Evolutionary conservation across 2,329 filamentous ascomycete species (phyloP).

Genomic region (Drechslerella stenobrocha): DNA sequence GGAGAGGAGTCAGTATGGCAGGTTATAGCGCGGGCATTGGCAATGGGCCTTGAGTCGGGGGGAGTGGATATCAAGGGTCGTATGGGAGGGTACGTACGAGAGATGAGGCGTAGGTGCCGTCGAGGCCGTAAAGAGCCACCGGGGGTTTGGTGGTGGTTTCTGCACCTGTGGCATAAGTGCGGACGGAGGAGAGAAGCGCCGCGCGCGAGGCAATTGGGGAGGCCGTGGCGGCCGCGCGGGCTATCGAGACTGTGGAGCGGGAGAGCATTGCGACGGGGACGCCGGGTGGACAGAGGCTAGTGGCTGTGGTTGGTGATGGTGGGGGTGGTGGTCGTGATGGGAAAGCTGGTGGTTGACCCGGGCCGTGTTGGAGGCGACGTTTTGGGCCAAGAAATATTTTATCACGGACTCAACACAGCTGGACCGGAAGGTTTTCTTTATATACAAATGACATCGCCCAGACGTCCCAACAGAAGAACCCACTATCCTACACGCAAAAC

Average conservation of each 20-base stretch:
- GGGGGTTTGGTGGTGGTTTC: slow-evolving; percentile 73
- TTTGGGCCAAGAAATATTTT: slow-evolving; percentile 34
- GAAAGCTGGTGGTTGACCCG: background rate
- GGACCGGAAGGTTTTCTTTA: no score
- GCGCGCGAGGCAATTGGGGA: slow-evolving; percentile 64
- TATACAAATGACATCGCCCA: no score
- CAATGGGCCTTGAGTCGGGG: background rate
- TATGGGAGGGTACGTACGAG: slow-evolving; percentile 70
- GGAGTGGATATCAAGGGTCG: background rate
- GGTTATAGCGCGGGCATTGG: no score
- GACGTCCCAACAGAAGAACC: no score
- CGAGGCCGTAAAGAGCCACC: slow-evolving; percentile 87
- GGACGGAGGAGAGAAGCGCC: slow-evolving; percentile 74
- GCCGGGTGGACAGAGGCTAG: background rate
- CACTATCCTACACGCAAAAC: no score
- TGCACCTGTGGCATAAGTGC: slow-evolving; percentile 62
- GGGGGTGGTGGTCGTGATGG: slow-evolving; percentile 16
- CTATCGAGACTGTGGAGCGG: slow-evolving; percentile 44
- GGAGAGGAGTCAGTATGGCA: no score
- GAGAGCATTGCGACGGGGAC: slow-evolving; percentile 35
- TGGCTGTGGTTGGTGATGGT: slow-evolving; percentile 16
- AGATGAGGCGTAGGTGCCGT: slow-evolving; percentile 97
- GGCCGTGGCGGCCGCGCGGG: slow-evolving; percentile 61
- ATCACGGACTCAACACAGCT: slow-evolving; percentile 42
- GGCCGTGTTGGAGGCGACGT: slow-evolving; percentile 27